Conservation (phyloP, 345 rosid genomes). For the Trapa bicornis region DNA sequence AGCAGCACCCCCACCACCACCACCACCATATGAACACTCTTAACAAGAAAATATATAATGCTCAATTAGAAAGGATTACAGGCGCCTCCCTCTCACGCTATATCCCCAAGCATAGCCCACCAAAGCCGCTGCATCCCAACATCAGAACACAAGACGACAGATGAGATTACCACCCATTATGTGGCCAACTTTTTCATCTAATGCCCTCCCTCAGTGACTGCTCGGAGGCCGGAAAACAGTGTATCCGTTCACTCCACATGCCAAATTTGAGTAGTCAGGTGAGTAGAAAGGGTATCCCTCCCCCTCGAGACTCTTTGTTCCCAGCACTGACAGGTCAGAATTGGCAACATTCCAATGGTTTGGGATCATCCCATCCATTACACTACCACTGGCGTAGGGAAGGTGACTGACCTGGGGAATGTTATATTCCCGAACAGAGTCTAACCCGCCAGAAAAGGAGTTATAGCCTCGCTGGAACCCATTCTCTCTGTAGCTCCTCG, state of each 20-base stretch:
- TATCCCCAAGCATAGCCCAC: neutral
- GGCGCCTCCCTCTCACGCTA: neutral
- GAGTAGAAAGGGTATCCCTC: constrained; percentile 35
- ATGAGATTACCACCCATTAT: constrained; percentile 7
- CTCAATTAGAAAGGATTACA: constrained; percentile 22
- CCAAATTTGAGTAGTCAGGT: constrained; percentile 41
- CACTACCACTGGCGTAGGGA: constrained; percentile 34
- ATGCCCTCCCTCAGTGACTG: constrained; percentile 35
- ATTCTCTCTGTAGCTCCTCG: constrained; percentile 40
- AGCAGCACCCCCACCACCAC: neutral
- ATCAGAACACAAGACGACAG: neutral
- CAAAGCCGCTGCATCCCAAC: neutral
- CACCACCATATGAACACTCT: neutral
- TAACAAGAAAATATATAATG: neutral
- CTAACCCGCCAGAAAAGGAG: constrained; percentile 29
- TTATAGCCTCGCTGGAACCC: constrained; percentile 37
- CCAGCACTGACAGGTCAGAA: constrained; percentile 42
- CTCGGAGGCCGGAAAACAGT: constrained; percentile 57
- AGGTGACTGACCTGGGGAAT: constrained; percentile 36
- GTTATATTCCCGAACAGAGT: constrained; percentile 26
- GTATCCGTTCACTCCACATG: constrained; percentile 51
- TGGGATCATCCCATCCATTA: constrained; percentile 39
- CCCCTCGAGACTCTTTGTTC: constrained; percentile 41
- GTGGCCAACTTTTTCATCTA: neutral
- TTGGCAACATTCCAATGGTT: constrained; percentile 56